Conservation (phyloP, 2,329 filamentous ascomycete genomes). For the Fusarium sp. region DNA sequence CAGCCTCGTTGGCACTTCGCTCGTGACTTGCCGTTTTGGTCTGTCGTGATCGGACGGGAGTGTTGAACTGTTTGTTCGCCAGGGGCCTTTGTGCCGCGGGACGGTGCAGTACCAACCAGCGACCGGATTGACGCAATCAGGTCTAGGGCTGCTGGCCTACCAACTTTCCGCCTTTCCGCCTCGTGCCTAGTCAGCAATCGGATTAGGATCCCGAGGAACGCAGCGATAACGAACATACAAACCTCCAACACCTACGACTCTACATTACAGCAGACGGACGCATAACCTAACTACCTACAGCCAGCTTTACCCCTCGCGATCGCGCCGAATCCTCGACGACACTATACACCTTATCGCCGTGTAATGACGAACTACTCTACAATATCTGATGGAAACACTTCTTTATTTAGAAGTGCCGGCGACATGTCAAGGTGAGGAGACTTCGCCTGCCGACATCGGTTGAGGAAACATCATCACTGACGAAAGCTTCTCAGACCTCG, state of each 20-base stretch:
- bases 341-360: constrained; percentile 7
- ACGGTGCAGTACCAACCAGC: constrained; percentile 28
- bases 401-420: constrained; percentile 52
- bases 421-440: constrained; percentile 60
- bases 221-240: constrained; percentile 30
- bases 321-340: constrained; percentile 7
- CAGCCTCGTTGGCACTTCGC: constrained; percentile 15
- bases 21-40: constrained; percentile 21
- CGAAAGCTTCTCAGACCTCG: constrained; percentile 56
- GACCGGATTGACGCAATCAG: constrained; percentile 39
- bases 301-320: constrained; percentile 1
- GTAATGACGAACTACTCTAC: constrained; percentile 66
- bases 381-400: constrained; percentile 59
- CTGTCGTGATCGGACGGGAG: constrained; percentile 18
- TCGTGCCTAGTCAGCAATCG: constrained; percentile 36
- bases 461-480: constrained; percentile 20
- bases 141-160: constrained; percentile 23
- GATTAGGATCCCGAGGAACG: constrained; percentile 28
- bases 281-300: not conserved
- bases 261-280: not conserved
- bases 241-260: constrained; percentile 3
- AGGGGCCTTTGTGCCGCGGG: constrained; percentile 38
- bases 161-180: constrained; percentile 23
- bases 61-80: constrained; percentile 16
- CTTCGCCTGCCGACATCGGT: constrained; percentile 14